phyloP scores from a whole-genome alignment of 208 protist species.

The Baffinella frigidus region DNA sequence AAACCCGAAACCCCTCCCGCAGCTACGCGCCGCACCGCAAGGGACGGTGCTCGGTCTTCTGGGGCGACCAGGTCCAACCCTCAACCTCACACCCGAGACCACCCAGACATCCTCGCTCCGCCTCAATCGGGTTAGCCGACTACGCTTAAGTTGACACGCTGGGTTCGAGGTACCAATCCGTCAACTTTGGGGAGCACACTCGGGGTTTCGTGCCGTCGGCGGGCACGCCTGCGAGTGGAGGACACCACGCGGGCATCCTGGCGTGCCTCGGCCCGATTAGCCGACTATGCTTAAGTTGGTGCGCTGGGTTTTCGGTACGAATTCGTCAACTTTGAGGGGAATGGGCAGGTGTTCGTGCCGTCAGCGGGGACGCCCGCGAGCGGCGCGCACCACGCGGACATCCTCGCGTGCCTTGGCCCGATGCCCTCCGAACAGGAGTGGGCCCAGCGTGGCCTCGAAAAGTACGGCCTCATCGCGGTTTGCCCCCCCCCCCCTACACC shows the following conservation, averaged over 20 bases:
- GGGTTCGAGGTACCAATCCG: too few species aligned
- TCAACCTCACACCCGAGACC: too few species aligned
- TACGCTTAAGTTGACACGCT: too few species aligned
- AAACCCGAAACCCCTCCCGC: too few species aligned
- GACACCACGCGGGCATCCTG: conserved; percentile 68
- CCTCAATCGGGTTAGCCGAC: too few species aligned
- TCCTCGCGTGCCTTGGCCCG: conserved; percentile 65
- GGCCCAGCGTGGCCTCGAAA: conserved; percentile 50
- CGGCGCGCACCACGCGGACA: conserved; percentile 62
- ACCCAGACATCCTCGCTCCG: conserved; percentile 53
- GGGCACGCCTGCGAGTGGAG: too few species aligned
- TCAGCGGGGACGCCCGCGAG: conserved; percentile 4
- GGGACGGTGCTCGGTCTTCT: conserved; percentile 69
- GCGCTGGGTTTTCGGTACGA: too few species aligned
- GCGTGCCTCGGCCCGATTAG: conserved; percentile 60
- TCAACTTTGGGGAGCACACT: too few species aligned
- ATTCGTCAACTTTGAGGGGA: too few species aligned
- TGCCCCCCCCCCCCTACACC: too few species aligned
- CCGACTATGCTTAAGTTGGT: too few species aligned
- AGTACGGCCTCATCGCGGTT: conserved; percentile 70
- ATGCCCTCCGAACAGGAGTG: conserved; percentile 66
- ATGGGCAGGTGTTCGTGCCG: conserved; percentile 65
- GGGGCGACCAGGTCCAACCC: conserved; percentile 73
- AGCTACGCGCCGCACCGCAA: conserved; percentile 37
- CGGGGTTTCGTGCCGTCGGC: too few species aligned